Percentiles rank a stretch among this genome's conserved stretches.
These are phyloP conservation scores for Yarrowia hollandica DNA, from an alignment of 805 yeast species.

Conservation along the genomic window DNA sequence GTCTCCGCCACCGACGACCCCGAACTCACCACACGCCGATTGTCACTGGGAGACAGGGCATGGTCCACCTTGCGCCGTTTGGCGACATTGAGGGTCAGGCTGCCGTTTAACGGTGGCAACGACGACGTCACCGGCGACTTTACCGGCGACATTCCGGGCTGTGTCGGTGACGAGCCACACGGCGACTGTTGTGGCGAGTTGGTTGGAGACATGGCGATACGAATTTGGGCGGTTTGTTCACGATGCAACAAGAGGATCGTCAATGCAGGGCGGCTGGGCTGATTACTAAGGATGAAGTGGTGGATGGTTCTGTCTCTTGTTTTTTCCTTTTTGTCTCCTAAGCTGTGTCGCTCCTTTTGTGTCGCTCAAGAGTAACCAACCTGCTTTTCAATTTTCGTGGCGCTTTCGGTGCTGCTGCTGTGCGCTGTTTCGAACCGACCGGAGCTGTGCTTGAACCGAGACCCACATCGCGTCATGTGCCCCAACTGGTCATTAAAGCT, in stretches of 20 bases:
- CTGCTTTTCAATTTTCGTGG: too few species aligned
- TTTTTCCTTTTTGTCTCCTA: too few species aligned
- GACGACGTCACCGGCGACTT: conserved; percentile 13
- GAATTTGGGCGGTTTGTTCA: too few species aligned
- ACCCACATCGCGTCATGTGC: conserved; percentile 21
- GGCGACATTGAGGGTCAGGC: conserved; percentile 1
- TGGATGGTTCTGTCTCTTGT: too few species aligned
- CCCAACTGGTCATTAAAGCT: conserved; percentile 3
- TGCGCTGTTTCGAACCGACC: too few species aligned
- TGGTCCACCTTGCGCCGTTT: conserved; percentile 20
- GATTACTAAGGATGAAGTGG: too few species aligned
- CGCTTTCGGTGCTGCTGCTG: neutral
- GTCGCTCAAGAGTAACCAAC: too few species aligned
- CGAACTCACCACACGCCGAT: neutral
- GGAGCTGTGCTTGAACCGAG: too few species aligned
- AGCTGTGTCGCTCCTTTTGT: too few species aligned
- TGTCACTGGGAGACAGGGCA: neutral
- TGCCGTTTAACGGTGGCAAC: conserved; percentile 10
- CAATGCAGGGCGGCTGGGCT: conserved; percentile 10
- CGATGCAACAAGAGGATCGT: too few species aligned
- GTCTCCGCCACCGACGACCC: too few species aligned
- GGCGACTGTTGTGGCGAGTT: conserved; percentile 2
- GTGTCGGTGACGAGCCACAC: conserved; percentile 2
- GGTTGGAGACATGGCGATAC: neutral
- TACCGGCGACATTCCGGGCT: conserved; percentile 17